Base-by-base conservation (phyloP, 139 green algal species). In the Closterium sp. region DNA sequence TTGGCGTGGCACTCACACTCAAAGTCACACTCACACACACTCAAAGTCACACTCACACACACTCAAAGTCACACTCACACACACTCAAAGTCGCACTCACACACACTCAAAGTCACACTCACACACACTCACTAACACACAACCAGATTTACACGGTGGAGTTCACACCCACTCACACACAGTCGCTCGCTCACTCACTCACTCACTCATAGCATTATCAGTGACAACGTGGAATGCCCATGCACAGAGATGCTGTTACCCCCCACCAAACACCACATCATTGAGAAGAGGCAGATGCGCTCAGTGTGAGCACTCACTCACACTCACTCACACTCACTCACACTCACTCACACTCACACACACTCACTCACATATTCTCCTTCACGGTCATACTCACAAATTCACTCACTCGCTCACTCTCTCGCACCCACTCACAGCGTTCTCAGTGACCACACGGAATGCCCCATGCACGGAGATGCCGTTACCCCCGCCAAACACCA, bases 231-330 rank as follows among this genome's bases (percentile, higher is more conserved):
- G 90, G 95, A 98, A 98, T 22, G 85, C 88, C 50, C 97, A 90
- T 99, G 96, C 89, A 98, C 96, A 6, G 96, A 97, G 24, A 99
- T 89, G 30, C 98, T 98, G 2, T 95, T 96, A 1, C 98, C 98
- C 22, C 22, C 98, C 98, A 0, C 98, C 98, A 97, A 99, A 98
- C 3, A 96, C 96, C 79, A 99, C 97, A 89, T 98, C 98, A 90
- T 99, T 97, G 31, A 99, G 93, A 10, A 99, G 29, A 0, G 97
- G 96, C 0, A 99, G 94, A 91, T 98, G 97, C 0, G 34, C 9
- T 29, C 24, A 28, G 70, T 86, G 10, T 19, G 24, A 90, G n/a
- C 32, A 62, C 17, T 88, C 87, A 28, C 87, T 4, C 31, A 70
- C 87, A 17, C 32, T 30, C 11, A 90, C 87, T 1, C n/a, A 90